These are phyloP conservation scores for Trichopus zeylanicus DNA, from an alignment of 116 monocot genomes.

Conservation along the genomic window DNA sequence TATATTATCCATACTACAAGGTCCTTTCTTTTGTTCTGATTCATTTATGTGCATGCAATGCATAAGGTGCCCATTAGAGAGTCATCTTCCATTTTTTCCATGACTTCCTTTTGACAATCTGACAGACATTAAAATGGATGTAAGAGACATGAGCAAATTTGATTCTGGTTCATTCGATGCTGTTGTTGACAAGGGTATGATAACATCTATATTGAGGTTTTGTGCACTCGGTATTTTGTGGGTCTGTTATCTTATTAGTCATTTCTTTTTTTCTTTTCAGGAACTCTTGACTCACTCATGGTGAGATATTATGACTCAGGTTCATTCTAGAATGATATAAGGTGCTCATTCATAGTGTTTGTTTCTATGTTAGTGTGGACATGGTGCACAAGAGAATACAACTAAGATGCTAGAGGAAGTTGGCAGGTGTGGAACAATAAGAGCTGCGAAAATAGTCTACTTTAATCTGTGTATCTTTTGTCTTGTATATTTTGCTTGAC, in stretches of 20 bases:
- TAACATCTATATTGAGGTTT: not conserved
- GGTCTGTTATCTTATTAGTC: constrained; percentile 4
- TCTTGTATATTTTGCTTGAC: not conserved
- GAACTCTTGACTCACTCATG: constrained; percentile 95
- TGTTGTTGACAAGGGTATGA: constrained; percentile 93
- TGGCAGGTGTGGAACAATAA: constrained; percentile 41
- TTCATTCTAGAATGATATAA: constrained; percentile 2
- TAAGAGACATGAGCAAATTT: constrained; percentile 64
- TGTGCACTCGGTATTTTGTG: not conserved
- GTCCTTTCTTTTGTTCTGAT: not conserved
- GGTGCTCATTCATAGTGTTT: constrained; percentile 10
- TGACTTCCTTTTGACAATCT: constrained; percentile 10
- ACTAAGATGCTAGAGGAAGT: constrained; percentile 84
- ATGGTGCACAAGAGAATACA: constrained; percentile 65
- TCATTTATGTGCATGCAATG: not conserved
- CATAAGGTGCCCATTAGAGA: not conserved
- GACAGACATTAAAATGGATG: constrained; percentile 83
- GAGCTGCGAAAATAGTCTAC: not conserved
- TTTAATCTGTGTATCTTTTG: not conserved
- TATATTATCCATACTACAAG: not conserved
- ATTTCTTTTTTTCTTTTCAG: constrained; percentile 45
- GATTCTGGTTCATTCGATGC: constrained; percentile 70
- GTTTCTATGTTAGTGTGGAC: constrained; percentile 68
- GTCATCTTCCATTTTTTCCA: not conserved
- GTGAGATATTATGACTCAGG: constrained; percentile 38